Evolutionary conservation across 768 basidiomycete genomes (phyloP).

Genomic region (Macrocybe gigantea): DNA sequence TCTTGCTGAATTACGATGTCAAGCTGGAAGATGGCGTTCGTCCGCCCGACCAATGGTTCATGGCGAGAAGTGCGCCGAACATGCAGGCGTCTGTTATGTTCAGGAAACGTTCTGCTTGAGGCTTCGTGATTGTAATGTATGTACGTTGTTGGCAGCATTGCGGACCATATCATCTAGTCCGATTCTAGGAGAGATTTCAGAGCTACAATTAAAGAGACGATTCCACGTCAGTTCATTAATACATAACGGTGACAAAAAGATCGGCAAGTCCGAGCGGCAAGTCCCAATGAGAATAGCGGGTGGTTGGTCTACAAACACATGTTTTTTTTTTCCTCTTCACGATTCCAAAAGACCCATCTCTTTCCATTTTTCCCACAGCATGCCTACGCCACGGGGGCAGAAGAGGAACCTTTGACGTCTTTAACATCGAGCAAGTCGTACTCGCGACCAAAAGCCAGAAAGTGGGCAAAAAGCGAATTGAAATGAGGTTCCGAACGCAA

Average conservation of each 20-base stretch:
- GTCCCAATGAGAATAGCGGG: too few relatives aligned
- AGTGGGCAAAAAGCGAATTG: conserved; percentile 97
- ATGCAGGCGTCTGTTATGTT: conserved; percentile 29
- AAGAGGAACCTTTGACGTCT: conserved; percentile 72
- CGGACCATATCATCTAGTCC: too few relatives aligned
- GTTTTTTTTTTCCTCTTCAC: not conserved
- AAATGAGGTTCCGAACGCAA: conserved; percentile 93
- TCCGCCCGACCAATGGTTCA: conserved; percentile 10
- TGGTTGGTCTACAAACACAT: not conserved
- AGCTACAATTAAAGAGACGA: too few relatives aligned
- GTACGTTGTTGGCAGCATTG: too few relatives aligned
- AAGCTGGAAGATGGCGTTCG: conserved; percentile 18
- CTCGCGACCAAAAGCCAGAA: conserved; percentile 92
- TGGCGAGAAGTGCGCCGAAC: conserved; percentile 20
- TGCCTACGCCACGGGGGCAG: conserved; percentile 68
- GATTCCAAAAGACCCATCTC: conserved; percentile 77
- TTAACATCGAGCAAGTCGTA: conserved; percentile 90
- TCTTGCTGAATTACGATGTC: conserved; percentile 28
- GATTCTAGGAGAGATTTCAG: too few relatives aligned
- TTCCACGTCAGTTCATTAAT: not conserved
- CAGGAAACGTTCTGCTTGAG: conserved; percentile 13
- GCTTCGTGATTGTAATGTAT: too few relatives aligned
- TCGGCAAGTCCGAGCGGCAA: not conserved
- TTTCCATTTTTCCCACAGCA: conserved; percentile 85
- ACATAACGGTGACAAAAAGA: not conserved